Percentiles rank a stretch among this genome's conserved stretches.
Conservation (phyloP, 2,329 filamentous ascomycete species). For the Claviceps sp. region DNA sequence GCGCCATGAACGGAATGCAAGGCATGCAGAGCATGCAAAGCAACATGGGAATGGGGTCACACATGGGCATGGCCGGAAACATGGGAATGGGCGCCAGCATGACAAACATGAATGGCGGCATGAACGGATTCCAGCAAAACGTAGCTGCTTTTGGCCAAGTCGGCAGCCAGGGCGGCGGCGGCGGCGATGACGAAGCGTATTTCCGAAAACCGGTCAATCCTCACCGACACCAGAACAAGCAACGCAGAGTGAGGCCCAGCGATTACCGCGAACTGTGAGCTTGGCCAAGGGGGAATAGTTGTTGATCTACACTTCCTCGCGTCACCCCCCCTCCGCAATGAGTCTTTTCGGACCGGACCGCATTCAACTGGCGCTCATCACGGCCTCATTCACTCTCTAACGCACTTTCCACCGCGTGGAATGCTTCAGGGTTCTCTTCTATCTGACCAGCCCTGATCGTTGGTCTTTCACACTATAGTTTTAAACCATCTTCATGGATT, state of each 20-base stretch:
- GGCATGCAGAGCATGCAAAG: slow-evolving; percentile 9
- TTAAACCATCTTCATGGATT: neutral
- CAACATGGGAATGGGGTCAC: slow-evolving; percentile 13
- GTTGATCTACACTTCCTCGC: too few species aligned
- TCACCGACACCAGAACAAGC: slow-evolving; percentile 72
- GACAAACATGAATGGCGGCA: slow-evolving; percentile 6
- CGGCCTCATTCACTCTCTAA: too few species aligned
- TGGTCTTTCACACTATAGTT: neutral
- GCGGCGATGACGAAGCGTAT: slow-evolving; percentile 69
- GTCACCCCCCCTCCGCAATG: too few species aligned
- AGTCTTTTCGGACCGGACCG: too few species aligned
- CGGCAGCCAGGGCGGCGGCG: slow-evolving; percentile 27
- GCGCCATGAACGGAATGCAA: slow-evolving; percentile 14
- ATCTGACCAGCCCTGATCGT: too few species aligned
- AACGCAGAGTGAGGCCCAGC: slow-evolving; percentile 67
- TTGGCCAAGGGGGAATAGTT: neutral
- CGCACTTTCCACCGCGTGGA: neutral
- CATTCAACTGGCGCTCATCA: too few species aligned
- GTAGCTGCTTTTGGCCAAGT: slow-evolving; percentile 32
- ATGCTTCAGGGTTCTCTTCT: neutral
- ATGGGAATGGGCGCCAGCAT: slow-evolving; percentile 5
- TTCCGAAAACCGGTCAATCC: slow-evolving; percentile 94
- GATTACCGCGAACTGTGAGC: slow-evolving; percentile 73
- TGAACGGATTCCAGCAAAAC: slow-evolving; percentile 21
- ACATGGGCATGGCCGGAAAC: slow-evolving; percentile 9